phyloP scores from a whole-genome alignment of 371 early-diverging fungal genomes.

The Mucor sp. region DNA sequence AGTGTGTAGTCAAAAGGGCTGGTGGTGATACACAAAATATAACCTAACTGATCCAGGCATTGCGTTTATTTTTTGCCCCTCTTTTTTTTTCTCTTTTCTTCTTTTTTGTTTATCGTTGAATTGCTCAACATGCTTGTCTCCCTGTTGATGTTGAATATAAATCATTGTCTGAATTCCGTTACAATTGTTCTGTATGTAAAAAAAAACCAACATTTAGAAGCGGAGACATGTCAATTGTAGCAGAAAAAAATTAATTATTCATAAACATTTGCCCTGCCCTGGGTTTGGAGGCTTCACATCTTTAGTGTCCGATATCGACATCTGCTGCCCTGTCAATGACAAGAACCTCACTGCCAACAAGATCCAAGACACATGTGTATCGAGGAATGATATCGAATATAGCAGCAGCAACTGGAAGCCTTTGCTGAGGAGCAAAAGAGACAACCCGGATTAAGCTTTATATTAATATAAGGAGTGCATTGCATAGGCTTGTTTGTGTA shows the following conservation, averaged over 20 bases:
- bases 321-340: no score
- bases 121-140: no score
- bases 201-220: neutral
- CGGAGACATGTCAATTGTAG: neutral
- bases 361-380: no score
- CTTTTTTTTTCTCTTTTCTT: neutral
- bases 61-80: neutral
- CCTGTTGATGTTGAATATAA: no score
- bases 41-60: neutral
- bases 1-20: neutral
- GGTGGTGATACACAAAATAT: neutral
- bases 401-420: no score
- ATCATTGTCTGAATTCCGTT: neutral
- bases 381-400: no score
- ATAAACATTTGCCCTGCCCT: neutral
- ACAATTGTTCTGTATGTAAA: slow-evolving; percentile 1
- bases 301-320: neutral
- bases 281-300: neutral
- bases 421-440: neutral
- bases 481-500: neutral
- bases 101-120: neutral
- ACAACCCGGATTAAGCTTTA: neutral
- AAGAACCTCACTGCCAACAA: no score
- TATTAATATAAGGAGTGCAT: neutral
- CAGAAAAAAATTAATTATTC: neutral